phyloP scores from a whole-genome alignment of 31 red algal species.

The Bonnemaisonia californica region DNA sequence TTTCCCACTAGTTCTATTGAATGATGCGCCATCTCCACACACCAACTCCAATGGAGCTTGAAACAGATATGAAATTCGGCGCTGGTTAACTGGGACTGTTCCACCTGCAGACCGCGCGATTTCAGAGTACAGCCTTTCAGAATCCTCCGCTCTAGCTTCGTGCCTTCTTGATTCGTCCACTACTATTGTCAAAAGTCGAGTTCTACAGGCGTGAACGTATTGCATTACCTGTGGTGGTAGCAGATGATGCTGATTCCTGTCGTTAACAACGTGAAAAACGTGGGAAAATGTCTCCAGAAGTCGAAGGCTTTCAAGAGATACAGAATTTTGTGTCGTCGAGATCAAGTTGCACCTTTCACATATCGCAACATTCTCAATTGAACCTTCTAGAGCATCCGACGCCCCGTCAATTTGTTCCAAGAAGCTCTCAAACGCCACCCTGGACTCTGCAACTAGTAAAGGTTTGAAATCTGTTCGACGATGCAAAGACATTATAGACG shows the following conservation, averaged over 20 bases:
- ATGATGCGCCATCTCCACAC: neutral
- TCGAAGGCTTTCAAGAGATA: slow-evolving; percentile 4
- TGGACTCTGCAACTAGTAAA: slow-evolving; percentile 34
- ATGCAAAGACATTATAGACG: slow-evolving; percentile 31
- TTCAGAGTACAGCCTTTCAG: neutral
- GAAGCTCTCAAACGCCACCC: slow-evolving; percentile 32
- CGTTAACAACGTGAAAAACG: slow-evolving; percentile 46
- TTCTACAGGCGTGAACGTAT: slow-evolving; percentile 33
- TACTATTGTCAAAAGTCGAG: slow-evolving; percentile 34
- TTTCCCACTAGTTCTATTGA: too few species aligned
- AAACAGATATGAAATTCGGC: neutral
- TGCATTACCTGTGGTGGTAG: slow-evolving; percentile 48
- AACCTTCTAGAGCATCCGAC: slow-evolving; percentile 33
- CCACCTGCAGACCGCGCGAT: neutral
- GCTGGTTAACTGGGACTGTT: neutral
- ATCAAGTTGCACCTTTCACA: slow-evolving; percentile 26
- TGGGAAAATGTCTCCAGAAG: slow-evolving; percentile 33
- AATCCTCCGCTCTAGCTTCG: slow-evolving; percentile 15
- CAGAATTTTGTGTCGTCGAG: slow-evolving; percentile 2
- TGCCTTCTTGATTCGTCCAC: slow-evolving; percentile 39
- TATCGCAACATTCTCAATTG: slow-evolving; percentile 28
- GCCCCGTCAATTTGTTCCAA: slow-evolving; percentile 5
- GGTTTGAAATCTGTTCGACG: slow-evolving; percentile 17
- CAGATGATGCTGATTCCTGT: slow-evolving; percentile 13
- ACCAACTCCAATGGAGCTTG: neutral